These are phyloP conservation scores for Arthrobotrys megalospora DNA, from an alignment of 2,329 filamentous ascomycete genomes.

Conservation along the genomic window DNA sequence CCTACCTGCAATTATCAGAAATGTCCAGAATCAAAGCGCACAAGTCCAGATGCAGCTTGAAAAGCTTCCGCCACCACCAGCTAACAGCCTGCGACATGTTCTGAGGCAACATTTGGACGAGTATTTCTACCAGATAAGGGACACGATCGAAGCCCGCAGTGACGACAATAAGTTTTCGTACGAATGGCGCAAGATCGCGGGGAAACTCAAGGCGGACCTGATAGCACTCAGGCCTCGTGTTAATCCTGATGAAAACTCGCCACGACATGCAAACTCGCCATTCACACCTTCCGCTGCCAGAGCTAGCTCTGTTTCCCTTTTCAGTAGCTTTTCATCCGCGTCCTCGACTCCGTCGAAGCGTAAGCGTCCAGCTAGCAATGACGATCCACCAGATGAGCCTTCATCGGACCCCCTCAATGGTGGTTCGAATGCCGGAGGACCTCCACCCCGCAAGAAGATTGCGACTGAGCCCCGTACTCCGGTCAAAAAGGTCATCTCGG, in stretches of 20 bases:
- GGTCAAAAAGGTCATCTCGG: conserved; percentile 36
- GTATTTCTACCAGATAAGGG: conserved; percentile 59
- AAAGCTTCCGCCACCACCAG: conserved; percentile 62
- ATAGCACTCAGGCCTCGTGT: conserved; percentile 61
- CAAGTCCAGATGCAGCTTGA: conserved; percentile 62
- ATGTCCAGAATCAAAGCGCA: conserved; percentile 60
- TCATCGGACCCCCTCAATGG: conserved; percentile 42
- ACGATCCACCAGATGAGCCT: conserved; percentile 52
- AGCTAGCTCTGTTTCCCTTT: conserved; percentile 11
- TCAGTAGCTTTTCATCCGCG: conserved; percentile 39
- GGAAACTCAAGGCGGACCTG: conserved; percentile 56
- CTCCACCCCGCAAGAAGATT: conserved; percentile 56
- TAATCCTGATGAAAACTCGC: conserved; percentile 44
- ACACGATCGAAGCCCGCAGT: conserved; percentile 58
- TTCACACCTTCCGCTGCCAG: conserved; percentile 27
- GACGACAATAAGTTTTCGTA: conserved; percentile 63
- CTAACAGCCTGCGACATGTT: conserved; percentile 62
- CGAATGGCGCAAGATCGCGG: conserved; percentile 60
- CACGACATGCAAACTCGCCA: conserved; percentile 26
- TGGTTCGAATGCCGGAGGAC: conserved; percentile 10
- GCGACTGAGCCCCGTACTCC: conserved; percentile 39
- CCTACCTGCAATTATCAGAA: conserved; percentile 62
- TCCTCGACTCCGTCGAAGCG: conserved; percentile 35
- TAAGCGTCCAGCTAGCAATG: conserved; percentile 43
- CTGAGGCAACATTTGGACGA: conserved; percentile 61